These are phyloP conservation scores for Dissophora ornata DNA, from an alignment of 192 early-diverging fungal genomes.

Conservation along the genomic window DNA sequence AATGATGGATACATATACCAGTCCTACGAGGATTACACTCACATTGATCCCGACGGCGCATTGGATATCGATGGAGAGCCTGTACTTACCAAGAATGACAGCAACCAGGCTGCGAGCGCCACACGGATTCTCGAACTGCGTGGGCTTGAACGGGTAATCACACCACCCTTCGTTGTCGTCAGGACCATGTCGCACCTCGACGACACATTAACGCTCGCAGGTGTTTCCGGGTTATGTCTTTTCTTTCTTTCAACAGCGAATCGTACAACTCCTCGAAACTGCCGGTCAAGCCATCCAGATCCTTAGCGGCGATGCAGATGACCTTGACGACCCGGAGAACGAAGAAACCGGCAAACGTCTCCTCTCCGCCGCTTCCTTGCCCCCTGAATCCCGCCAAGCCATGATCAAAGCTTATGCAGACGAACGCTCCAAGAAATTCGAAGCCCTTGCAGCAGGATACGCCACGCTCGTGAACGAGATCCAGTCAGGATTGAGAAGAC, in stretches of 20 bases:
- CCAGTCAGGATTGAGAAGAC: conserved; percentile 41
- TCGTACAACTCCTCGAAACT: conserved; percentile 52
- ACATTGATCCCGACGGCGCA: neutral
- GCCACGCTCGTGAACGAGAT: conserved; percentile 52
- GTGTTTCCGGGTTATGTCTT: too few relatives aligned
- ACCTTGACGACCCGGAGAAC: conserved; percentile 17
- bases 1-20: conserved; percentile 52
- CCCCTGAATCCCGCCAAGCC: conserved; percentile 3
- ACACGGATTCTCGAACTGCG: conserved; percentile 42
- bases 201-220: too few relatives aligned
- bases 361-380: conserved; percentile 1
- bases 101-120: conserved; percentile 23
- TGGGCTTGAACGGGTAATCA: conserved; percentile 48
- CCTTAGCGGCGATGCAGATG: conserved; percentile 41
- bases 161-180: too few relatives aligned
- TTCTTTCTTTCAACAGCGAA: conserved; percentile 32
- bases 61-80: neutral
- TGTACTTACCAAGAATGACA: neutral
- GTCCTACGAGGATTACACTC: conserved; percentile 18
- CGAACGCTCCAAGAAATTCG: conserved; percentile 38
- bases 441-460: conserved; percentile 35
- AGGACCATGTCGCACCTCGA: too few relatives aligned
- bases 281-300: conserved; percentile 54
- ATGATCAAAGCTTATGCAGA: conserved; percentile 26
- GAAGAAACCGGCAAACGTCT: conserved; percentile 15